Percentiles rank a stretch among this genome's conserved stretches.
These are phyloP conservation scores for Globisporangium spinosum DNA, from an alignment of 352 stramenopile species.

Conservation along the genomic window DNA sequence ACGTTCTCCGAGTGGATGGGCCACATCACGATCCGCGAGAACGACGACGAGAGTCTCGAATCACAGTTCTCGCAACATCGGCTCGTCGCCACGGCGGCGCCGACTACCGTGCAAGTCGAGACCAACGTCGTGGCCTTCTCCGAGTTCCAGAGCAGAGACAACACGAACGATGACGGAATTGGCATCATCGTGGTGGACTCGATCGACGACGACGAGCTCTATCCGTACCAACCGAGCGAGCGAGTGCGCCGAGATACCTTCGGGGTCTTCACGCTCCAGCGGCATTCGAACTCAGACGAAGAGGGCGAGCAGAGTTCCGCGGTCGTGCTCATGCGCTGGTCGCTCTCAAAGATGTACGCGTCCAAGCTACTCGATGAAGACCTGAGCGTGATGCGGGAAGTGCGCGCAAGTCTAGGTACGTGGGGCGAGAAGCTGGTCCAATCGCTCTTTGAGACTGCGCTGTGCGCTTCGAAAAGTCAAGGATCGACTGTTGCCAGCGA, in stretches of 20 bases:
- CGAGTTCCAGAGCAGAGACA: conserved; percentile 6
- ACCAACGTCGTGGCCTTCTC: conserved; percentile 9
- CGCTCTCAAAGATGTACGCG: conserved; percentile 5
- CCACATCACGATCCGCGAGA: conserved; percentile 14
- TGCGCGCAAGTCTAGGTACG: conserved; percentile 2
- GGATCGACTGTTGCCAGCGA: neutral
- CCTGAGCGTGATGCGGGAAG: neutral
- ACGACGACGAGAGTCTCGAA: conserved; percentile 13
- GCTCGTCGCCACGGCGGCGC: neutral
- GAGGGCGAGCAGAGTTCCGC: neutral
- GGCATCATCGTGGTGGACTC: conserved; percentile 33
- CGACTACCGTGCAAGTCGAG: conserved; percentile 3
- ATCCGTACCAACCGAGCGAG: conserved; percentile 33
- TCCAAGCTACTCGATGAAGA: neutral
- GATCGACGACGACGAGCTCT: conserved; percentile 44
- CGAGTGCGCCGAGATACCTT: conserved; percentile 49
- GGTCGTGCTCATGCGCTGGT: conserved; percentile 17
- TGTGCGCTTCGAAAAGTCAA: neutral
- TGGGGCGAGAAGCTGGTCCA: conserved; percentile 9
- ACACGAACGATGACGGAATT: neutral
- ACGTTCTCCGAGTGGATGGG: conserved; percentile 41
- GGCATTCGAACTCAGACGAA: neutral
- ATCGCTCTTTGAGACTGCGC: neutral
- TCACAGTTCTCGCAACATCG: conserved; percentile 1
- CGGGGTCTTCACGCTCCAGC: conserved; percentile 24